Conservation (phyloP, 768 basidiomycete species). For the Fibroporia radiculosa region DNA sequence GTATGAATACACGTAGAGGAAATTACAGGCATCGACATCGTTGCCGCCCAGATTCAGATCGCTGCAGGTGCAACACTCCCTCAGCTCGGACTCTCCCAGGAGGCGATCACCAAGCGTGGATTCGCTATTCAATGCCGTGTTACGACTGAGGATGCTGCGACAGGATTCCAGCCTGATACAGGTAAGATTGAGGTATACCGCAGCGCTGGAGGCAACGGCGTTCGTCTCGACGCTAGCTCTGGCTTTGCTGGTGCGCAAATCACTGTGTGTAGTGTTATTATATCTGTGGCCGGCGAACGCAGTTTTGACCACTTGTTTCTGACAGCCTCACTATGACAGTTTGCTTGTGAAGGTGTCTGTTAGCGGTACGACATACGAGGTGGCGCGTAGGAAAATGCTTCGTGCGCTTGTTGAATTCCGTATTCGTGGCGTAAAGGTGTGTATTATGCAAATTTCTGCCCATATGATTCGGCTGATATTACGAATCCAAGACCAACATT, state of each 20-base stretch:
- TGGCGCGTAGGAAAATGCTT: conserved; percentile 97
- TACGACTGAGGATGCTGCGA: conserved; percentile 94
- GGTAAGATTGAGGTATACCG: conserved; percentile 99
- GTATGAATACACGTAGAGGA: conserved; percentile 57
- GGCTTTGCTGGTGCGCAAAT: conserved; percentile 99
- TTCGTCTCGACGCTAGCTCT: conserved; percentile 92
- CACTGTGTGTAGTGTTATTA: conserved; percentile 49
- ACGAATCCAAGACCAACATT: conserved; percentile 75
- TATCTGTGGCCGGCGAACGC: too few species aligned
- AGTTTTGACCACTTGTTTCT: neutral
- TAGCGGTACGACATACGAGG: conserved; percentile 96
- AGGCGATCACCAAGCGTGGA: conserved; percentile 91
- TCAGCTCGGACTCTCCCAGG: conserved; percentile 92
- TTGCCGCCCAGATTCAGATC: conserved; percentile 98
- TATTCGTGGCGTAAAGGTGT: conserved; percentile 96
- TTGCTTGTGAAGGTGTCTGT: conserved; percentile 94
- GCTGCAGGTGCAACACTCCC: conserved; percentile 96
- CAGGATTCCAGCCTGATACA: conserved; percentile 93
- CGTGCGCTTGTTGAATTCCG: conserved; percentile 99
- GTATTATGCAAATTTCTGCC: conserved; percentile 4
- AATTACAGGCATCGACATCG: conserved; percentile 98
- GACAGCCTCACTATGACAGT: conserved; percentile 94
- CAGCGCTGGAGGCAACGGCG: conserved; percentile 97
- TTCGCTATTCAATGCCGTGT: conserved; percentile 98
- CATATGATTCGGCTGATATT: neutral